These are phyloP conservation scores for Suillus variegatus DNA, from an alignment of 768 basidiomycete species.

Conservation along the genomic window DNA sequence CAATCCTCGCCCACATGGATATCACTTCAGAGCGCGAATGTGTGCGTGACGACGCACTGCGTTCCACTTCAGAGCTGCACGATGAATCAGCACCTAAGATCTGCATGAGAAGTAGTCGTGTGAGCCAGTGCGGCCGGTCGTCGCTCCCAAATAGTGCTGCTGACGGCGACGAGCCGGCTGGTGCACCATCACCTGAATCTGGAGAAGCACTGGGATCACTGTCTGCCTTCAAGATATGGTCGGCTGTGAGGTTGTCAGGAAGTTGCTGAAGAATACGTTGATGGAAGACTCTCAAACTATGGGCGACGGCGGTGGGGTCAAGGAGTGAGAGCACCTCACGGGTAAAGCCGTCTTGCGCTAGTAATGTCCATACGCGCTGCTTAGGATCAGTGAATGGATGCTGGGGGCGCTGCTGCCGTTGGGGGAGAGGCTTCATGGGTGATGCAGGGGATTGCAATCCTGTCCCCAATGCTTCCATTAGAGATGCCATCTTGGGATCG, in stretches of 20 bases:
- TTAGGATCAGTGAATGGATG: conserved; percentile 18
- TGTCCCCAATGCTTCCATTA: conserved; percentile 47
- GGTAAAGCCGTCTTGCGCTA: conserved; percentile 69
- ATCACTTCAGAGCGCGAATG: conserved; percentile 76
- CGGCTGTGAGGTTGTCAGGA: conserved; percentile 54
- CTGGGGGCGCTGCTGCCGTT: conserved; percentile 27
- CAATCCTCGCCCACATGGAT: conserved; percentile 70
- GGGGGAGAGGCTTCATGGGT: conserved; percentile 25
- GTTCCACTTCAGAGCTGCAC: conserved; percentile 31
- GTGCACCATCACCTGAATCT: conserved; percentile 9
- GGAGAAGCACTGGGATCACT: conserved; percentile 6
- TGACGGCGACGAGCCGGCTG: conserved; percentile 16
- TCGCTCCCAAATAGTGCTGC: conserved; percentile 64
- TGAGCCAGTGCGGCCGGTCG: conserved; percentile 79
- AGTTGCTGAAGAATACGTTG: conserved; percentile 49
- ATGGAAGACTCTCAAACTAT: conserved; percentile 66
- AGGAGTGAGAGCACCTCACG: conserved; percentile 62
- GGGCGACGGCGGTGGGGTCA: conserved; percentile 62
- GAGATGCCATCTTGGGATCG: conserved; percentile 38
- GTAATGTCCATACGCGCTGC: conserved; percentile 49
- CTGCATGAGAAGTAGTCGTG: conserved; percentile 69
- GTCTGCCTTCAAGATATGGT: conserved; percentile 41
- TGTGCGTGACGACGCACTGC: conserved; percentile 50
- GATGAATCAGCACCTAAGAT: conserved; percentile 64
- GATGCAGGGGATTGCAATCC: conserved; percentile 14